Base-by-base conservation (phyloP, 208 protist genomes). In the Trypanosoma melophagium region DNA sequence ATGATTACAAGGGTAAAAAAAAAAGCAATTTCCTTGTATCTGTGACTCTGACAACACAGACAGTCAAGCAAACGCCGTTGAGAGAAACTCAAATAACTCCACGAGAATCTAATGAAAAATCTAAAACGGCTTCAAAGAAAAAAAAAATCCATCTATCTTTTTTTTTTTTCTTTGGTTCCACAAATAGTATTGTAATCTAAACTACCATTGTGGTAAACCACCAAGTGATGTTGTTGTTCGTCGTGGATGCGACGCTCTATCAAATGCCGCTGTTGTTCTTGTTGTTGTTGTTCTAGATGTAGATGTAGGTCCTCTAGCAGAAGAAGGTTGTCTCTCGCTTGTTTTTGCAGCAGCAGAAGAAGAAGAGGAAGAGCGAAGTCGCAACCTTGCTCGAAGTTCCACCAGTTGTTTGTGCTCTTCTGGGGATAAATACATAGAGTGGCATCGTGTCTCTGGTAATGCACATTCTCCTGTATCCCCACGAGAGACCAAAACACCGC, bases 401-500 rank as follows among this genome's bases (percentile, higher is more conserved):
- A 84, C 38, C 17, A 95, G 76, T 62, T 95, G 86, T 0, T 76
- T 69, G 58, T 83, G 76, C 66, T 93, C 90, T 17, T 80, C 47
- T 2, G 63, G 25, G 0, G 85, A 91, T 10, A 96, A 59, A 56
- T 85, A 89, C 22, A 96, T 69, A 0, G 72, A 74, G 57, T 96
- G 87, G 65, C 83, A 87, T 0, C 71, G 81, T 2, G 64, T 54
- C 19, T 73, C 64, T 0, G 76, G 78, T 0, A 92, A 71, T 2
- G 66, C 47, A 41, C 84, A 80, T 68, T 92, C 90, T 16, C 74
- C 81, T 2, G 79, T 89, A 28, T 89, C 76, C 0, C 77, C 80
- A 25, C 77, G 68, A 4, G 90, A 93, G 9, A 81, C 76, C n/a
- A 95, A 81, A 10, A 92, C 64, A 0, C 87, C 81, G 5, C 90